These are phyloP conservation scores for Kazachstania sp. DNA, from an alignment of 1,139 yeast species.

Conservation along the genomic window DNA sequence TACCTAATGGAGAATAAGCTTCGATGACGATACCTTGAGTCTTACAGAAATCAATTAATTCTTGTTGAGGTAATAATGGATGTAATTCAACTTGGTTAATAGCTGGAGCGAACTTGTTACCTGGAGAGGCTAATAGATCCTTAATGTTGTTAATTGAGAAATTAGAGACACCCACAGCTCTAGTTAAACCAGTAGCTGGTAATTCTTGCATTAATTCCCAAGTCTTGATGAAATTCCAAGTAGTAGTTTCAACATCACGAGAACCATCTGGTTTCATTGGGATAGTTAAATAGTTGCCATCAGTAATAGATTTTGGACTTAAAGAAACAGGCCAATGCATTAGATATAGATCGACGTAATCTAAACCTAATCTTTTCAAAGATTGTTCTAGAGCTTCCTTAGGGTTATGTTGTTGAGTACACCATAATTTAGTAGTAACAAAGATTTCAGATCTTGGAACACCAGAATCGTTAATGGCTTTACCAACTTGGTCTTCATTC, in stretches of 20 bases:
- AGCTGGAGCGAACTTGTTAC: constrained; percentile 52
- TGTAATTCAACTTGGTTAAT: constrained; percentile 70
- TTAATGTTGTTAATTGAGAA: constrained; percentile 49
- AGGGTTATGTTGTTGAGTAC: constrained; percentile 53
- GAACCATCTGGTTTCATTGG: constrained; percentile 39
- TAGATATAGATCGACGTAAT: constrained; percentile 74
- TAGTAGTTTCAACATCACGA: constrained; percentile 37
- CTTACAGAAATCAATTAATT: constrained; percentile 48
- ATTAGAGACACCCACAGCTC: constrained; percentile 75
- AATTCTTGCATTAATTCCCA: constrained; percentile 63
- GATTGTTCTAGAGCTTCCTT: constrained; percentile 53
- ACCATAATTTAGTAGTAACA: constrained; percentile 76
- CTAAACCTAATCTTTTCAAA: constrained; percentile 58
- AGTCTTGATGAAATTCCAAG: constrained; percentile 57
- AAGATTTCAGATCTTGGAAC: constrained; percentile 64
- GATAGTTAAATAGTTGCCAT: constrained; percentile 30
- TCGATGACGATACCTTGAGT: constrained; percentile 51
- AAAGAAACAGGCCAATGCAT: constrained; percentile 81
- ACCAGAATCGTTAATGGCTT: constrained; percentile 55
- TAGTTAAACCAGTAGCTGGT: constrained; percentile 48
- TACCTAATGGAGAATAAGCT: constrained; percentile 78
- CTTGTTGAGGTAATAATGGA: constrained; percentile 64
- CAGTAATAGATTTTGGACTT: constrained; percentile 37
- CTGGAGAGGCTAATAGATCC: constrained; percentile 43
- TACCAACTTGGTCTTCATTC: constrained; percentile 64